Percentiles rank a stretch among this genome's conserved stretches.
These are phyloP conservation scores for Ganoderma multipileum DNA, from an alignment of 1,284 basidiomycete species.

Conservation along the genomic window DNA sequence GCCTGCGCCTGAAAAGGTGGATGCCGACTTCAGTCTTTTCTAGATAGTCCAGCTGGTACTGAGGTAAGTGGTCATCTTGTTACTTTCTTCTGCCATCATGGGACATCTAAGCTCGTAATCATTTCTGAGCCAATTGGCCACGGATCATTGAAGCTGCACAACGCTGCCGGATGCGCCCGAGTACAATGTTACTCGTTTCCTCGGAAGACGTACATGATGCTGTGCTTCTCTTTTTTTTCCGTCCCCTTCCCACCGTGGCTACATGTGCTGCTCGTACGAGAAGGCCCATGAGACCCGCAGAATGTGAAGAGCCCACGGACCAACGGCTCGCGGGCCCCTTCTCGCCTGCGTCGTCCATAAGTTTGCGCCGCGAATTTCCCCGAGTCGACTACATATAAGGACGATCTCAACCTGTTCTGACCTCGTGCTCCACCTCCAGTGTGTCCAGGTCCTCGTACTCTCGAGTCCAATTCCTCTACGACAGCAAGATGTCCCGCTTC, in stretches of 20 bases:
- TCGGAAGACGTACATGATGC: conserved; percentile 1
- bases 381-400: conserved; percentile 1
- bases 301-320: not conserved
- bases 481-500: conserved; percentile 21
- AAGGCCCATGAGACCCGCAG: not conserved
- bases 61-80: conserved; percentile 1
- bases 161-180: not conserved
- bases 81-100: not conserved
- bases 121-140: conserved; percentile 9
- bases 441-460: not conserved
- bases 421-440: conserved; percentile 5
- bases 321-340: not conserved
- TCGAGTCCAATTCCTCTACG: not conserved
- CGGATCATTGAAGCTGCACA: not conserved
- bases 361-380: conserved; percentile 2
- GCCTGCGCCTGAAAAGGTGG: not conserved
- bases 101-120: conserved; percentile 15
- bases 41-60: not conserved
- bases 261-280: conserved; percentile 12
- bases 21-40: not conserved
- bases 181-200: not conserved
- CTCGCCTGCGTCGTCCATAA: not conserved
- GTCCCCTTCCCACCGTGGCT: conserved; percentile 7
- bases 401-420: not conserved
- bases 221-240: not conserved